Conservation (phyloP, 768 basidiomycete species). For the Roridomyces roridus region DNA sequence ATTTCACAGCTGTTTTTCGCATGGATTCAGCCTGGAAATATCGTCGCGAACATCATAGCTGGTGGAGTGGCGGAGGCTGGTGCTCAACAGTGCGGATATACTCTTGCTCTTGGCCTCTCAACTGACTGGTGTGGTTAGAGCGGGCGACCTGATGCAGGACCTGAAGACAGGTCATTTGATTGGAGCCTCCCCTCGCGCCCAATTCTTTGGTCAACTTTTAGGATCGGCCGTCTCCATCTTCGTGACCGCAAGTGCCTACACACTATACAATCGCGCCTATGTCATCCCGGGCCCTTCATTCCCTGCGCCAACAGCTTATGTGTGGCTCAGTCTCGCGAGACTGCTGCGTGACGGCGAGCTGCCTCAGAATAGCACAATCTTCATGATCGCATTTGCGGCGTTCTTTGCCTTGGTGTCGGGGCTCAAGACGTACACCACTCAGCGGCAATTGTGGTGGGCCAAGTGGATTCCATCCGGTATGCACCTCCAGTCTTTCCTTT, state of each 20-base stretch:
- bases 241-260: slow-evolving; percentile 88
- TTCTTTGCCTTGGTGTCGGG: slow-evolving; percentile 73
- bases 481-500: too few relatives aligned
- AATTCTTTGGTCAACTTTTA: slow-evolving; percentile 93
- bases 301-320: slow-evolving; percentile 93
- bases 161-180: slow-evolving; percentile 96
- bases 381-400: slow-evolving; percentile 82
- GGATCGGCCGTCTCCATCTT: slow-evolving; percentile 89
- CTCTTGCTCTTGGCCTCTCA: neutral
- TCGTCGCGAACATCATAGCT: slow-evolving; percentile 97
- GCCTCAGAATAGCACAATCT: slow-evolving; percentile 72
- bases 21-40: slow-evolving; percentile 91
- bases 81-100: slow-evolving; percentile 76
- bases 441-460: slow-evolving; percentile 56
- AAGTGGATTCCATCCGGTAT: slow-evolving; percentile 90
- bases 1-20: slow-evolving; percentile 95
- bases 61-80: slow-evolving; percentile 97
- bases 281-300: slow-evolving; percentile 93
- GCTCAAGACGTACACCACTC: slow-evolving; percentile 65
- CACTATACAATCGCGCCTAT: slow-evolving; percentile 87
- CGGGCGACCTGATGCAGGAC: slow-evolving; percentile 98
- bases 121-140: slow-evolving; percentile 50
- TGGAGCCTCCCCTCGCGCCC: slow-evolving; percentile 88
- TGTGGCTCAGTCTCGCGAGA: slow-evolving; percentile 85
- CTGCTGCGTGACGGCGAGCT: slow-evolving; percentile 82